Conservation (phyloP, 2,329 filamentous ascomycete genomes). For the Talaromyces piceae region DNA sequence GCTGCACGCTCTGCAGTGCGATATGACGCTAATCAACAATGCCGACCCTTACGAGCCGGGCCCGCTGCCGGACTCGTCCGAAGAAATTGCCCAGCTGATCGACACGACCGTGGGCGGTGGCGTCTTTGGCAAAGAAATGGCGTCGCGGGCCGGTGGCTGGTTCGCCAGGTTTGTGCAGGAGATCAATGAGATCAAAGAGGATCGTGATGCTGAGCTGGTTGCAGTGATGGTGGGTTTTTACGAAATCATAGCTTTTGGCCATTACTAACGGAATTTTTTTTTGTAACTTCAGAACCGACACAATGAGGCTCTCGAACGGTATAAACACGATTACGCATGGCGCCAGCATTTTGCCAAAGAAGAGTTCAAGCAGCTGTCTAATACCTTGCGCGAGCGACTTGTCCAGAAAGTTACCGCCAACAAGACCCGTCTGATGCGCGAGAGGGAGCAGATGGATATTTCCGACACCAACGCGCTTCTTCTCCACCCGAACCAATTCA, state of each 20-base stretch:
- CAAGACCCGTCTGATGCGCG: constrained; percentile 50
- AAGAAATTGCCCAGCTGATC: constrained; percentile 60
- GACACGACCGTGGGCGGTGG: constrained; percentile 48
- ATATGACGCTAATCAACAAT: constrained; percentile 76
- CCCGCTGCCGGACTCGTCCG: constrained; percentile 57
- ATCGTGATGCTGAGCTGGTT: constrained; percentile 74
- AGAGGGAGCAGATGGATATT: constrained; percentile 61
- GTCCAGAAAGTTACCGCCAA: constrained; percentile 52
- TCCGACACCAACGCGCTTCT: constrained; percentile 59
- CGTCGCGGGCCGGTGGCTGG: constrained; percentile 62
- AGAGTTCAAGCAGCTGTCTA: constrained; percentile 53
- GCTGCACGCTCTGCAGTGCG: constrained; percentile 82
- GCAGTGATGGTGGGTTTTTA: constrained; percentile 63
- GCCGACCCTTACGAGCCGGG: constrained; percentile 71
- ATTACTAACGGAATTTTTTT: too few relatives aligned
- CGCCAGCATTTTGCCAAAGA: constrained; percentile 55
- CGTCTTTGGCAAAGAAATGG: constrained; percentile 62
- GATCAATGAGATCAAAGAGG: constrained; percentile 80
- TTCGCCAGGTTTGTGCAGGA: constrained; percentile 81
- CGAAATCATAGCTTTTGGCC: background rate
- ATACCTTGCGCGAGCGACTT: constrained; percentile 55
- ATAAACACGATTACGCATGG: constrained; percentile 51
- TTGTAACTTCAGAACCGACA: constrained; percentile 46
- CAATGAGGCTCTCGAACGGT: constrained; percentile 47
- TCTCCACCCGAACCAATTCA: constrained; percentile 59